A percentile compares a stretch with the other conserved stretches of the same genome.
phyloP scores from a whole-genome alignment of 495 filamentous ascomycete species.

The Talaromyces adpressus region DNA sequence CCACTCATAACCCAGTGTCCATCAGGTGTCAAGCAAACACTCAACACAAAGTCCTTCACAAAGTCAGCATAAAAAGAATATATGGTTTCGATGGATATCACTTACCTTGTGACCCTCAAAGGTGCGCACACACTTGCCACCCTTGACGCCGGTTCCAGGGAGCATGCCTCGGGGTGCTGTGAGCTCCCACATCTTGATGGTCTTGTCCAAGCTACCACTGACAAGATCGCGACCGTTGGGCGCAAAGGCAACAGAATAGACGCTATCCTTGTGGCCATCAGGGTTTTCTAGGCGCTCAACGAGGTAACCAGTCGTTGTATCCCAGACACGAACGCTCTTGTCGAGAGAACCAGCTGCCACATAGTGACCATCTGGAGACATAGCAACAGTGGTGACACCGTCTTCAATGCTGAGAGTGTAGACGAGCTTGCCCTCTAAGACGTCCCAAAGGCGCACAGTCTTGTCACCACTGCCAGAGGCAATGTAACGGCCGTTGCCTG shows the following conservation, averaged over 20 bases:
- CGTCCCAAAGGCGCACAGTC: constrained; percentile 86
- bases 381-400: constrained; percentile 85
- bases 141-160: constrained; percentile 56
- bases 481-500: constrained; percentile 78
- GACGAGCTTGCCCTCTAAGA: constrained; percentile 64
- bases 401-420: constrained; percentile 81
- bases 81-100: not conserved
- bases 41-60: constrained; percentile 78
- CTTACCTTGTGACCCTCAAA: constrained; percentile 87
- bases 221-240: constrained; percentile 83
- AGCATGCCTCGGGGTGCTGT: constrained; percentile 58
- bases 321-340: constrained; percentile 89
- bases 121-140: constrained; percentile 77
- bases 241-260: constrained; percentile 89
- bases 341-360: constrained; percentile 85
- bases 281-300: constrained; percentile 78
- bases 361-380: constrained; percentile 80
- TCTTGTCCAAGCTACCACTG: constrained; percentile 86
- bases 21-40: constrained; percentile 81
- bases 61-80: constrained; percentile 8
- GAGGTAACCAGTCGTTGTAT: constrained; percentile 70
- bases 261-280: constrained; percentile 85
- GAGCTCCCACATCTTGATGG: constrained; percentile 94
- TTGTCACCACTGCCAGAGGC: constrained; percentile 84
- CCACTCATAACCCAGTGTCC: constrained; percentile 86